Base-by-base conservation (phyloP, 805 yeast species). In the Suhomyces sp. region DNA sequence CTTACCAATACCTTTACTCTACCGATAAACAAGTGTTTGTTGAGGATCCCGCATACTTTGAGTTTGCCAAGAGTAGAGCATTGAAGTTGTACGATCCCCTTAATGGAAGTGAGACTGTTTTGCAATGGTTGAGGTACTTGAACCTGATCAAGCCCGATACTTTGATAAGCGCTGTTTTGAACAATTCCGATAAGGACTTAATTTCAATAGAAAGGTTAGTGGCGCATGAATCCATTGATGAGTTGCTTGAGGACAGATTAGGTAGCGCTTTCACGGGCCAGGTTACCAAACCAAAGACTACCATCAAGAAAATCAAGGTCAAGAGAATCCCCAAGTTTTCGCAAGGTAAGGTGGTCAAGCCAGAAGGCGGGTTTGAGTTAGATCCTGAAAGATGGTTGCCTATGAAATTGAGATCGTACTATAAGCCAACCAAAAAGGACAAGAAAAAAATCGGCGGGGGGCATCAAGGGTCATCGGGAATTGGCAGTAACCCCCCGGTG, bases 381-480 rank as follows among this genome's bases (percentile, higher is more conserved):
- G 69, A 84, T 68, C 46, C 62, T 57, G 97, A 92, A 68, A 85
- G 97, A 71, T 92, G 98, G 98, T 68, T 93, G 47, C 96, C 97
- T 20, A 60, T 87, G 78, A 87, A 84, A 64, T 96, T 92, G 64
- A 82, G 98, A 67, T 80, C 91, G 6, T 82, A 85, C 60, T 91
- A 87, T 72, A 89, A 83, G 67, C 89, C 96, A 12, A 86, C 88
- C 64, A 84, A 83, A 73, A 81, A 84, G 57, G 86, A 82, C 40
- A 69, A 65, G 51, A 53, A 53, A 48, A 51, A 53, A 49, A 19
- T 44, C 13, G 55, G 55, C 2, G 53, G 53, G 5, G 57, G 57
- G 6, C 60, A 57, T 39, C 60, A 57, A 39, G 60, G 60, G 8
- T 57, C 60, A 2, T 20, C 54, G n/a, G 60, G 55, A 9, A 33